Evolutionary conservation across 2,329 filamentous ascomycete genomes (phyloP).

Genomic region (Davidsoniella neocaledoniae): DNA sequence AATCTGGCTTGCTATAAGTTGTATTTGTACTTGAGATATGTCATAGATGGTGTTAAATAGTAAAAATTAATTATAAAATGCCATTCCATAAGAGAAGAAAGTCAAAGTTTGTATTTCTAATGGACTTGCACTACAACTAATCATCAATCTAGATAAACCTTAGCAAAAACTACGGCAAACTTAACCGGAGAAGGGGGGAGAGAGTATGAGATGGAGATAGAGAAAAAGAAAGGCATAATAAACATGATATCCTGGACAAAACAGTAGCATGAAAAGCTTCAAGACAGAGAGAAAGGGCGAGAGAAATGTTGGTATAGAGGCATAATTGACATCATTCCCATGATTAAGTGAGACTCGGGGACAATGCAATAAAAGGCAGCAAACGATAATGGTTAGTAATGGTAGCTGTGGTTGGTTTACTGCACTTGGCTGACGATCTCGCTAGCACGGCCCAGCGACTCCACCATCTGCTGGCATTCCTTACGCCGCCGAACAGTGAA

Average conservation of each 20-base stretch:
- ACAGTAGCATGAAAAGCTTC: too few species aligned
- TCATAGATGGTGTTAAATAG: too few species aligned
- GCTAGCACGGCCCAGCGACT: constrained; percentile 72
- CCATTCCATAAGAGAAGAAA: too few species aligned
- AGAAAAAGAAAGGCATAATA: constrained; percentile 1
- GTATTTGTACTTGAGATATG: too few species aligned
- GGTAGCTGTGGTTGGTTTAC: constrained; percentile 21
- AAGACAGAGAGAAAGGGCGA: not conserved
- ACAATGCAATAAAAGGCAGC: not conserved
- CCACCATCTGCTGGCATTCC: constrained; percentile 98
- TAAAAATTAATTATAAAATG: too few species aligned
- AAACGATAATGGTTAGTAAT: not conserved
- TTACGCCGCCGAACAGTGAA: constrained; percentile 90
- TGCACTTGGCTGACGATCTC: constrained; percentile 84
- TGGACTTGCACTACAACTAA: too few species aligned
- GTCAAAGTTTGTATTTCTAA: too few species aligned
- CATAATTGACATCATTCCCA: not conserved
- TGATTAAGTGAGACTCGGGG: not conserved
- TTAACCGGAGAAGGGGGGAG: not conserved
- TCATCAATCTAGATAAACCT: too few species aligned
- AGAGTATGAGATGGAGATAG: not conserved
- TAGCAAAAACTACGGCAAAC: too few species aligned
- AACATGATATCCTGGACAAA: not conserved
- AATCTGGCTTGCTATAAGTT: too few species aligned
- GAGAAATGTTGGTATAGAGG: not conserved